A percentile compares a stretch with the other conserved stretches of the same genome.
These are phyloP conservation scores for Larix kaempferi DNA, from an alignment of 75 land plant species.

Conservation along the genomic window DNA sequence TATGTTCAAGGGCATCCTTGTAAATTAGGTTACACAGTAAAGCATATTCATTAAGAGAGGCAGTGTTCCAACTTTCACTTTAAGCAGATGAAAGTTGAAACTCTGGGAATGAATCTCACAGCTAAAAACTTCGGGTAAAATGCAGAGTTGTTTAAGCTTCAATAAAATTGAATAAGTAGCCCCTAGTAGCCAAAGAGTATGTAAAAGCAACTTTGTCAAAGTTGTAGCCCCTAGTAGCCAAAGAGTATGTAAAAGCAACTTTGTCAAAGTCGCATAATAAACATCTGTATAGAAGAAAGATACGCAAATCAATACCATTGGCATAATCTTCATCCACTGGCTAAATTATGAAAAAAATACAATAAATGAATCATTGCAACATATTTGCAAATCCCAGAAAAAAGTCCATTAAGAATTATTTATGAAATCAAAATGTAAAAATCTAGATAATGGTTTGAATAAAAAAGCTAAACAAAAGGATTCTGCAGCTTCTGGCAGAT, in stretches of 20 bases:
- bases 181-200: background rate
- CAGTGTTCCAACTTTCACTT: background rate
- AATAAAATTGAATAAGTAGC: background rate
- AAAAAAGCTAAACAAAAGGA: too few species aligned
- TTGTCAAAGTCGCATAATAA: background rate
- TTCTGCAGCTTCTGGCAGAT: too few species aligned
- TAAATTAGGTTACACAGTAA: background rate
- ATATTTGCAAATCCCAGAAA: background rate
- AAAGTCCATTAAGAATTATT: background rate
- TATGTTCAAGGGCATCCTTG: background rate
- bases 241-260: background rate
- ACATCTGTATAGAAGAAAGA: background rate
- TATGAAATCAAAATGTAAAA: too few species aligned
- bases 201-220: background rate
- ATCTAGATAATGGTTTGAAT: too few species aligned
- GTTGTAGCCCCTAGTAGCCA: background rate
- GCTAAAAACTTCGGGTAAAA: background rate
- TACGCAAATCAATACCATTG: background rate
- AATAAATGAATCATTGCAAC: background rate
- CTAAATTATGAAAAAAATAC: background rate
- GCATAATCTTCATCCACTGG: background rate
- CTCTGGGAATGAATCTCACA: background rate
- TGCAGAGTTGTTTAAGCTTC: background rate
- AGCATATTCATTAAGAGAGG: background rate
- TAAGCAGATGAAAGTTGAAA: background rate